These are phyloP conservation scores for Odontarrhena argentea DNA, from an alignment of 345 rosid genomes.

Conservation along the genomic window DNA sequence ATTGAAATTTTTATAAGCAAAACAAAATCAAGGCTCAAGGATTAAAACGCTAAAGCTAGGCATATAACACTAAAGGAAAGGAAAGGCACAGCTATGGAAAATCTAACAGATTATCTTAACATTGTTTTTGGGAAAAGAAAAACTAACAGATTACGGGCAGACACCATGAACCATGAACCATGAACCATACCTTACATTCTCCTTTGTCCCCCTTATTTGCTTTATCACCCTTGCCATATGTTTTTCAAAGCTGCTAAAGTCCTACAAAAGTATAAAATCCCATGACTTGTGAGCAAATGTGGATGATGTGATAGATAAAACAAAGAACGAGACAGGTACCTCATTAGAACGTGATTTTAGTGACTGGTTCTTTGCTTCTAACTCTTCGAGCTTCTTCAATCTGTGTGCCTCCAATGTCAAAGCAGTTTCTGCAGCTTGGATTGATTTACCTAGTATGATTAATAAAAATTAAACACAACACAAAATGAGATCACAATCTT, in stretches of 20 bases:
- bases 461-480: conserved; percentile 14
- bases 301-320: conserved; percentile 11
- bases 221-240: conserved; percentile 60
- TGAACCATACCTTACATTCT: conserved; percentile 68
- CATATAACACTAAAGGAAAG: conserved; percentile 14
- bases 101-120: conserved; percentile 15
- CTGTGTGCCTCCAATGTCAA: conserved; percentile 66
- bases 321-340: conserved; percentile 45
- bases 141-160: conserved; percentile 21
- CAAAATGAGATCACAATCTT: conserved; percentile 24
- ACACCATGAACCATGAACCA: conserved; percentile 31
- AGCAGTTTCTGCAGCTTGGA: conserved; percentile 74
- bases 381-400: conserved; percentile 62
- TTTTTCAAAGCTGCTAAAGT: conserved; percentile 63
- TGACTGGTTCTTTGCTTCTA: conserved; percentile 50
- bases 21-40: conserved; percentile 15
- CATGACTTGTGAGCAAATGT: conserved; percentile 28
- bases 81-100: neutral
- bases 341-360: conserved; percentile 49
- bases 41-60: conserved; percentile 3
- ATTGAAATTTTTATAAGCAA: conserved; percentile 2
- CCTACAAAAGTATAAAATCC: conserved; percentile 43
- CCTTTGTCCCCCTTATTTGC: conserved; percentile 68
- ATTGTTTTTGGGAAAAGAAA: neutral
- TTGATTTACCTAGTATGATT: conserved; percentile 47